Percentiles rank a stretch among this genome's conserved stretches.
Conservation (phyloP, 2,329 filamentous ascomycete species). For the Cytospora leucostoma region DNA sequence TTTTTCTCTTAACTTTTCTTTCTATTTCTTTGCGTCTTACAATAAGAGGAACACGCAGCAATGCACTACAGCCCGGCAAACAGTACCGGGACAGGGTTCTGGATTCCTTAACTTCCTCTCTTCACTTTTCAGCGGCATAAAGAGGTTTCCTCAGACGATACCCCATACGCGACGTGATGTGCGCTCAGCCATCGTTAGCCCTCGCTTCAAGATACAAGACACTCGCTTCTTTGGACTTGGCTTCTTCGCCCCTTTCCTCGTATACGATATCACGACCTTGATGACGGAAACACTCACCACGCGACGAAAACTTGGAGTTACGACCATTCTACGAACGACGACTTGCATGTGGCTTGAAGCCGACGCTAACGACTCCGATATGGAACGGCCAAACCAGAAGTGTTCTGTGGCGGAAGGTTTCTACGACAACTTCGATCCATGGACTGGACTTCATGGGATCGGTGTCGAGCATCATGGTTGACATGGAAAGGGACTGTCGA, state of each 20-base stretch:
- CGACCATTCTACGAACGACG: slow-evolving; percentile 41
- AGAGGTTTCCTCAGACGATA: slow-evolving; percentile 45
- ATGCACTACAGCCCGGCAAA: slow-evolving; percentile 55
- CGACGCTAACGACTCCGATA: slow-evolving; percentile 29
- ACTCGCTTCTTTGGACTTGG: slow-evolving; percentile 38
- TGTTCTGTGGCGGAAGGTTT: slow-evolving; percentile 28
- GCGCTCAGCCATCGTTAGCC: slow-evolving; percentile 34
- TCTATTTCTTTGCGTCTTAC: slow-evolving; percentile 40
- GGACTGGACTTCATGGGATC: slow-evolving; percentile 31
- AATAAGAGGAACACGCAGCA: slow-evolving; percentile 63
- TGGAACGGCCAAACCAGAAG: slow-evolving; percentile 19
- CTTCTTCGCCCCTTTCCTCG: slow-evolving; percentile 47
- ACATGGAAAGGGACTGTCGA: slow-evolving; percentile 36
- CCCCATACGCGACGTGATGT: slow-evolving; percentile 38
- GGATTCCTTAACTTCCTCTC: slow-evolving; percentile 30
- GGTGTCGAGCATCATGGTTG: slow-evolving; percentile 23
- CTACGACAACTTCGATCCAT: slow-evolving; percentile 25
- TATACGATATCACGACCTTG: slow-evolving; percentile 47
- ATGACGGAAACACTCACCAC: slow-evolving; percentile 39
- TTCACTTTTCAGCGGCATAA: slow-evolving; percentile 41
- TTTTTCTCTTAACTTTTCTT: slow-evolving; percentile 41
- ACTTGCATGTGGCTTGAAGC: slow-evolving; percentile 29
- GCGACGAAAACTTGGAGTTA: slow-evolving; percentile 36
- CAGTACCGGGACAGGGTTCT: slow-evolving; percentile 48
- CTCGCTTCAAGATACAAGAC: slow-evolving; percentile 43